Evolutionary conservation across 805 yeast species (phyloP), one percentile per base, ranked within the genome.

Genomic region (Metschnikowia hibisci): DNA sequence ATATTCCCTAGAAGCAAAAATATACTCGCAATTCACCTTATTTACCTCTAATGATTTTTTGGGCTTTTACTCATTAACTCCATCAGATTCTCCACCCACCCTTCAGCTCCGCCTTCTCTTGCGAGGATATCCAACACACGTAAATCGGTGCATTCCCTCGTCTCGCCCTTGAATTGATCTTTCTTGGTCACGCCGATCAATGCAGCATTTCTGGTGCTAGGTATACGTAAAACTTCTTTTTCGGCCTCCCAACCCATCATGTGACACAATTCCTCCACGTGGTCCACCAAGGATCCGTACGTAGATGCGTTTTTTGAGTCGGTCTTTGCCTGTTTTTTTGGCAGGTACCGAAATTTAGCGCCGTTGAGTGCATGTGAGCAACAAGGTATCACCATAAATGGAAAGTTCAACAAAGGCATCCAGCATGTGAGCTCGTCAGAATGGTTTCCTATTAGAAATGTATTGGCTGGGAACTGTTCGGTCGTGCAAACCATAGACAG

Each of bases 351-450:
- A 3, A 74, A 69, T 53, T 81, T 81, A 23, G 80, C 81, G 2
- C 98, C 98, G 5, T 82, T 76, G 33, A 91, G 72, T 2, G 84
- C 80, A 62, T 91, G 96, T 0, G 97, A 89, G 61, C 98, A 91
- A 61, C 98, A 91, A 9, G 98, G 98, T 32, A 91, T 87, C 8
- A 88, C 96, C 71, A 91, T 69, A 60, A 87, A 91, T 6, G 96
- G 96, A 48, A 75, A 84, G 0, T 88, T 89, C 9, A 91, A 64
- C 9, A 91, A 66, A 3, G 98, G 98, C 29, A 91, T 81, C 97
- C 98, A 91, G 52, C 96, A 85, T 0, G 97, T 90, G 44, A 91
- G 72, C 59, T 91, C 98, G 61, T 91, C 98, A 1, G 96, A 86
- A 58, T 91, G 98, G 60, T 91, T 91, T 1, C 98, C 98, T 34